These are phyloP conservation scores for Amauroascus niger DNA, from an alignment of 2,329 filamentous ascomycete genomes.

Conservation along the genomic window DNA sequence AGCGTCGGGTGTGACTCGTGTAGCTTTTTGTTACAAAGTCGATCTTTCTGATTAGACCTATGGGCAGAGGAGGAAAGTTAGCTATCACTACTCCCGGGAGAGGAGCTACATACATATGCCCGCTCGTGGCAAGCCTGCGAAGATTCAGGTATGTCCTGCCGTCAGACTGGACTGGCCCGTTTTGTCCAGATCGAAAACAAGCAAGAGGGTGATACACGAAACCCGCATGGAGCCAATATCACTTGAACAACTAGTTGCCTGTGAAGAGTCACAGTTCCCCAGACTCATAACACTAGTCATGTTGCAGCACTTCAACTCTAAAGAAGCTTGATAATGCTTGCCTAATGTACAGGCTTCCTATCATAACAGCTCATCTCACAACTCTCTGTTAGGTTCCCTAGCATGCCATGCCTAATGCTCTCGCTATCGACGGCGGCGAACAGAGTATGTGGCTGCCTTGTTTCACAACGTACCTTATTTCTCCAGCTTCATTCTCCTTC, in stretches of 20 bases:
- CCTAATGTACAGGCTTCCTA: background rate
- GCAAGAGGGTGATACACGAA: too few relatives aligned
- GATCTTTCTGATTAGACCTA: background rate
- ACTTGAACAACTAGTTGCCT: background rate
- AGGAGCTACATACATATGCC: too few relatives aligned
- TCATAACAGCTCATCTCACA: background rate
- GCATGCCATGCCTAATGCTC: background rate
- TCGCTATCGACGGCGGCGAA: background rate
- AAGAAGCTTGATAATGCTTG: slow-evolving; percentile 7
- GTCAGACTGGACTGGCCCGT: too few relatives aligned
- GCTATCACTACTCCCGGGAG: too few relatives aligned
- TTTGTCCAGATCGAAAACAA: too few relatives aligned
- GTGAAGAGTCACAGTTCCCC: background rate
- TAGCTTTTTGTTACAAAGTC: background rate
- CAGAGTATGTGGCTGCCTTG: too few relatives aligned
- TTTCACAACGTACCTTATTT: too few relatives aligned
- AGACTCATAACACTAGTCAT: background rate
- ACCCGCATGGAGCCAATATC: too few relatives aligned
- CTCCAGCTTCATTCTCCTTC: too few relatives aligned
- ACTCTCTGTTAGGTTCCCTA: background rate
- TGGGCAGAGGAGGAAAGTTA: background rate
- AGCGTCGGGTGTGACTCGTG: background rate
- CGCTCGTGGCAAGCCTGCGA: too few relatives aligned
- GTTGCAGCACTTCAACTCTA: background rate
- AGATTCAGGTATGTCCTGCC: too few relatives aligned